Percentiles rank a stretch among this genome's conserved stretches.
These are phyloP conservation scores for Alternaria arborescens DNA, from an alignment of 2,329 filamentous ascomycete species.

Conservation along the genomic window DNA sequence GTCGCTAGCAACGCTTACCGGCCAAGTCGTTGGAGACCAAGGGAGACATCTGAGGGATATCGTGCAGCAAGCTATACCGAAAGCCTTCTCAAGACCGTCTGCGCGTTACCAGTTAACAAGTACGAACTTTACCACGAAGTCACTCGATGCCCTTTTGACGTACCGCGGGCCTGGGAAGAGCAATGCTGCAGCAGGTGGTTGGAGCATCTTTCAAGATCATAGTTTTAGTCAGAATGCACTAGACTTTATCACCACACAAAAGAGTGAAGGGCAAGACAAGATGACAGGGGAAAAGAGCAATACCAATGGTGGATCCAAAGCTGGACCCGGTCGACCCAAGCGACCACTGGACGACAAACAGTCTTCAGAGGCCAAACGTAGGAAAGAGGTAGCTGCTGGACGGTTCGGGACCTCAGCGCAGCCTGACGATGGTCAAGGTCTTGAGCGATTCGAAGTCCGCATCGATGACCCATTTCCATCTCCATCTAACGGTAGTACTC, in stretches of 20 bases:
- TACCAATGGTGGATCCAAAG: conserved; percentile 26
- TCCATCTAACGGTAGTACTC: conserved; percentile 7
- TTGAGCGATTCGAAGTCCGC: conserved; percentile 61
- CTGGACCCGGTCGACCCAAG: conserved; percentile 40
- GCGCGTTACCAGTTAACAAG: conserved; percentile 74
- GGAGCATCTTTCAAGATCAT: conserved; percentile 78
- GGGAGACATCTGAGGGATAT: conserved; percentile 70
- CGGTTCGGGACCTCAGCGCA: conserved; percentile 70
- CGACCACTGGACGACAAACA: conserved; percentile 36
- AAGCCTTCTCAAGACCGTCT: conserved; percentile 78
- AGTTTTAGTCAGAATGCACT: conserved; percentile 60
- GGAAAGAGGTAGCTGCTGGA: conserved; percentile 68
- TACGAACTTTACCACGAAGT: conserved; percentile 75
- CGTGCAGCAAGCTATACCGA: conserved; percentile 80
- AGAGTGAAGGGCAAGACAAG: conserved; percentile 31
- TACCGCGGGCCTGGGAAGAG: conserved; percentile 74
- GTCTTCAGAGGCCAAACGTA: conserved; percentile 61
- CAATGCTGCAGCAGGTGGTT: conserved; percentile 78
- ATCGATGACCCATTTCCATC: conserved; percentile 57
- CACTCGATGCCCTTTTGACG: conserved; percentile 73
- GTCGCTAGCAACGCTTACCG: conserved; percentile 57
- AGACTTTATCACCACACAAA: conserved; percentile 53
- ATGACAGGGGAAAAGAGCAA: conserved; percentile 19
- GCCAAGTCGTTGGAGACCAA: conserved; percentile 46
- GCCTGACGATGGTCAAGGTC: conserved; percentile 47